Evolutionary conservation across 2,329 filamentous ascomycete genomes (phyloP), one percentile per base, ranked within the genome.

Genomic region (Phyllosticta paracitricarpa): DNA sequence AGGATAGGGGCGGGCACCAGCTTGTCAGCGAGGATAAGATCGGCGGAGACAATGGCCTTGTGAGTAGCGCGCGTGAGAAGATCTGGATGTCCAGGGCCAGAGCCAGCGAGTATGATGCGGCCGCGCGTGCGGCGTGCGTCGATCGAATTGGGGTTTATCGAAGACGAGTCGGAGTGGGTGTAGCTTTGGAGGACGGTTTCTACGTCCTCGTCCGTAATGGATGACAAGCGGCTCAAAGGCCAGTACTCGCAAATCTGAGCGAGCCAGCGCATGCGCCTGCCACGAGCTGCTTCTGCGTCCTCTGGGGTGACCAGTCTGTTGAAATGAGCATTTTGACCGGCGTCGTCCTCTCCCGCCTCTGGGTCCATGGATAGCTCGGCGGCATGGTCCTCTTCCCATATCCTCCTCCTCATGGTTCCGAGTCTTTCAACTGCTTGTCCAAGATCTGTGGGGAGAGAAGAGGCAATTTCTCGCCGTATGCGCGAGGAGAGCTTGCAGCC

Each of bases 231-330:
- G 65, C 86, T 86, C 26, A 99, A 80, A 1, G 94, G 92, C 94
- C 94, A 99, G 76, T 99, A 99, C 78, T 99, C 94, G 80, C 94
- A 99, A 58, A 99, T 91, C 72, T 99, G 94, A 22, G 89, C 85
- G 1, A 99, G 80, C 94, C 94, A 99, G 62, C 94, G 84, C 80
- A 96, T 92, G 58, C 94, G 83, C 63, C 93, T 81, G 24, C 84
- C 91, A 71, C 91, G 91, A 17, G 85, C 84, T 2, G 87, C 87
- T 63, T 89, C 87, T 0, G 83, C 76, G 68, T 94, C 90, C 54
- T 86, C 84, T 55, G 89, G 86, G 0, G 81, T 84, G 6, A 97
- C 82, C 3, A 99, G 79, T 63, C 83, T 85, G 73, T 99, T 99
- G 74, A 99, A 97, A 0, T 81, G 83, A 1, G 92, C 84, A 17